Evolutionary conservation across 192 early-diverging fungal genomes (phyloP), one percentile per base, ranked within the genome.

Genomic region (Coemansia sp.): DNA sequence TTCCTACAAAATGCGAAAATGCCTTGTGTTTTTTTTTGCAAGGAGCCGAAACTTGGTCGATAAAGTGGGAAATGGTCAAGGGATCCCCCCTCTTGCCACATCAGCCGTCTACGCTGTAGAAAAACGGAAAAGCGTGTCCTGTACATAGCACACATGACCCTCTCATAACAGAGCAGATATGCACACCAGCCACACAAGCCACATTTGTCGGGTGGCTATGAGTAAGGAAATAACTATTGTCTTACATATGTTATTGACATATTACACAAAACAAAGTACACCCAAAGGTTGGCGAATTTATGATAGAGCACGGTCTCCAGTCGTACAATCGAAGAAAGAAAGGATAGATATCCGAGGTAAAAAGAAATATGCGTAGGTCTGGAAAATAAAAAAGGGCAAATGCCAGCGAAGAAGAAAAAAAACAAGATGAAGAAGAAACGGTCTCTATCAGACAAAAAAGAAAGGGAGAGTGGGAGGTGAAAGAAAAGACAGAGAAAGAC

Each of bases 361-460:
- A 46, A n/a, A n/a, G n/a, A 46, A 48, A 30, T 30, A 30, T 30
- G 30, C 30, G 30, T 30, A 30, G 30, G 46, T 12, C 18, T 23
- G 14, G 15, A 33, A 49, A 33, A 63, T 49, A 9, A 20, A 53
- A 51, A 14, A 64, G 46, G 52, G 48, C 46, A 64, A 21, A 53
- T 53, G 51, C 51, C 51, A 26, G 51, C 51, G 51, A 26, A 30
- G 30, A 53, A 53, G 16, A 53, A 53, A 53, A 53, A 53, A 10
- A 53, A 53, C 23, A 18, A 8, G 8, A 53, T 53, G 14, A 6
- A 53, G 51, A 26, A 23, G 14, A 53, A 30, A 26, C 24, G 24
- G 9, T 41, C 51, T 53, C 51, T 46, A 46, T 18, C 12, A 5
- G 44, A 15, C 44, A 33, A 35, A 41, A 34, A 6, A 35, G 18